These are phyloP conservation scores for Apostasia shenzhenica DNA, from an alignment of 106 monocot genomes.

Conservation along the genomic window DNA sequence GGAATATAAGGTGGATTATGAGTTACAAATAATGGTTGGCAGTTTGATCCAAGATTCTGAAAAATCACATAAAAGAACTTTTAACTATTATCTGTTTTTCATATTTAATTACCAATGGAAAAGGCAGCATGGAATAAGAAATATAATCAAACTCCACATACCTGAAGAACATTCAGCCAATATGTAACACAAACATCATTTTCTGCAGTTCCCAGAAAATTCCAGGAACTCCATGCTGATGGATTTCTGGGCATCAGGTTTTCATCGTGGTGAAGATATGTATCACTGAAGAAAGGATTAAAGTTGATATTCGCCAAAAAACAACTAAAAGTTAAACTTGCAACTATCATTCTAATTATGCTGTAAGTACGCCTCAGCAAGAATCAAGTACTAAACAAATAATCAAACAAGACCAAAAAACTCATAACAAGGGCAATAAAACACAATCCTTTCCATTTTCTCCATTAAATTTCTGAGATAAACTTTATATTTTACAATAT, in stretches of 20 bases:
- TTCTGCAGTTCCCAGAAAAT: slow-evolving; percentile 68
- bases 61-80: slow-evolving; percentile 1
- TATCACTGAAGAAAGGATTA: slow-evolving; percentile 40
- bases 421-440: no score
- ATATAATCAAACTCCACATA: slow-evolving; percentile 6
- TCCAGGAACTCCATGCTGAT: slow-evolving; percentile 93
- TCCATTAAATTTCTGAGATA: no score
- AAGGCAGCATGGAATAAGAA: not conserved
- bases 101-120: not conserved
- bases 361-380: no score
- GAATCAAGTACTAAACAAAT: no score
- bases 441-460: no score
- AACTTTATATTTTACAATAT: no score
- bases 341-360: no score
- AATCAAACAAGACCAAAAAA: no score
- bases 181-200: slow-evolving; percentile 68
- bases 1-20: slow-evolving; percentile 63
- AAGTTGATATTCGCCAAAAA: no score
- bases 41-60: slow-evolving; percentile 57
- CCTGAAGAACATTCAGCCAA: slow-evolving; percentile 96
- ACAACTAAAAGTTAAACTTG: no score
- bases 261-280: slow-evolving; percentile 82
- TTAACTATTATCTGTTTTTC: not conserved
- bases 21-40: slow-evolving; percentile 56
- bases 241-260: slow-evolving; percentile 72